Evolutionary conservation across 2,329 filamentous ascomycete genomes (phyloP), one percentile per base, ranked within the genome.

Genomic region (Aphanoascus verrucosus): DNA sequence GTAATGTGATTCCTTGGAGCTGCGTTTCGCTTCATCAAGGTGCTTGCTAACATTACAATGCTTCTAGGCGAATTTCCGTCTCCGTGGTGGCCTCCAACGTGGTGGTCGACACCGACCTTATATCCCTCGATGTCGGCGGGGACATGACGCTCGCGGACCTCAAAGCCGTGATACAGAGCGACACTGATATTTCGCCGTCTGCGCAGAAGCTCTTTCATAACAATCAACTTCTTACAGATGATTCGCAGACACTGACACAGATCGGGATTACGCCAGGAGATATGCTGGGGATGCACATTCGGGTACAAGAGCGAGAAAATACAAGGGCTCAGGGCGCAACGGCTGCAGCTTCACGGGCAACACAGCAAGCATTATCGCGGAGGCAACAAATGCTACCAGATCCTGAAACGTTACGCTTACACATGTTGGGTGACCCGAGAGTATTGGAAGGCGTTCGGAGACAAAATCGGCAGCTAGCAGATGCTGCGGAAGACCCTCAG

Each of bases 201-300:
- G 77, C 84, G 45, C 89, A 96, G 69, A 83, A 88, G 65, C 83
- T 97, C 65, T 94, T 93, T 72, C 86, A 91, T 73, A 94, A 96
- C 68, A 93, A 91, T 59, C 80, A 82, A 59, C 80, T 90, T 41
- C 81, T 98, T 53, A 78, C 75, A 60, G 84, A 89, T 69, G 84
- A 90, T 63, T 71, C 78, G 55, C 85, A 89, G 68, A 95, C 89
- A 2, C 79, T 98, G 65, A 81, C 89, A 60, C 79, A 91, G 63
- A 79, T 90, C 32, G 80, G 85, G 41, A 85, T 98, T 62, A 80
- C 77, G 47, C 88, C 97, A 71, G 88, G 88, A 53, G 93, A 96
- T 65, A 90, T 98, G 86, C 75, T 98, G 59, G 88, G 86, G 31
- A 79, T 97, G 61, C 86, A 94, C 66, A 84, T 95, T 60, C 63